Base-by-base conservation (phyloP, 768 basidiomycete species). In the Trametes cinnabarina region DNA sequence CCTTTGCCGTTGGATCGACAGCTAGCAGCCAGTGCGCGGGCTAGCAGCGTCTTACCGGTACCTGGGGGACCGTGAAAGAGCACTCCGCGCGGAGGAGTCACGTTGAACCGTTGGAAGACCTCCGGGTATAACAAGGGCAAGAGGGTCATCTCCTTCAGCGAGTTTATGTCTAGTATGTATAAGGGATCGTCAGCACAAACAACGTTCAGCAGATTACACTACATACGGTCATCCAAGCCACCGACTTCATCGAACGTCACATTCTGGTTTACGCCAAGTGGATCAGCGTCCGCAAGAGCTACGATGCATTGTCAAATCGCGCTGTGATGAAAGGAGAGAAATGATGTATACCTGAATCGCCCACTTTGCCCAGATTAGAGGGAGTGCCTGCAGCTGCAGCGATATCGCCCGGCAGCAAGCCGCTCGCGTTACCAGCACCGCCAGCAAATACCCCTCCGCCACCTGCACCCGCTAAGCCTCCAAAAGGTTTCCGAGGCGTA, bases 41-140 rank as follows among this genome's bases (percentile, higher is more conserved):
- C 97, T 15, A 99, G 76, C 0, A 99, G 79, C 0, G 97, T 99
- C 73, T 95, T 95, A 44, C 97, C 97, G 0, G 97, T 99, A n/a
- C 97, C 97, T 0, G 97, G 97, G 10, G 97, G 97, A 15, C 97
- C 97, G 68, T 98, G 96, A 74, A 99, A 97, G 20, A 99, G 76
- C 0, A 99, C 97, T 48, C 97, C 97, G 30, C 97, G 82, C 2
- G 97, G 97, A 40, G 97, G 97, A 0, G 94, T 98, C 37, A 99
- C 85, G 49, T 85, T 87, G 72, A 98, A 96, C 47, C 86, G 85
- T 64, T 95, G 92, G 69, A 98, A 98, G 14, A 99, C 86, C 72
- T 99, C 97, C 0, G 97, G 97, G 69, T 99, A 98, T 22, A 98
- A 76, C 0, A 99, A 77, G 2, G 97, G 97, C 0, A 99, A 81